phyloP scores from a whole-genome alignment of 345 rosid genomes.

The Murraya paniculata region DNA sequence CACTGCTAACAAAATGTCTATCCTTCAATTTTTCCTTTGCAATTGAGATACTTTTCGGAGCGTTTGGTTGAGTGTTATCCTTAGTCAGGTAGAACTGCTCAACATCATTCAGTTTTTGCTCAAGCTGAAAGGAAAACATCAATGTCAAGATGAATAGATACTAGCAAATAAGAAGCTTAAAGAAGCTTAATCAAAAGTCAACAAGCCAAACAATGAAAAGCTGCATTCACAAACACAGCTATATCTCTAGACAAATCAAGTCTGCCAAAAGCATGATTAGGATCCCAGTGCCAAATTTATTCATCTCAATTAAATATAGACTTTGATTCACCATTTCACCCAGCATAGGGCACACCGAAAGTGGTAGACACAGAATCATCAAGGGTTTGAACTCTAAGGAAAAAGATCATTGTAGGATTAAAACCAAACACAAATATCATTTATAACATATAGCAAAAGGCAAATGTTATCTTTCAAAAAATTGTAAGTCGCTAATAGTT shows the following conservation, averaged over 20 bases:
- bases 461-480: not conserved
- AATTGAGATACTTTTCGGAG: conserved; percentile 33
- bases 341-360: not conserved
- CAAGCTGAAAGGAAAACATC: conserved; percentile 44
- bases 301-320: not conserved
- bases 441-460: not conserved
- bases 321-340: not conserved
- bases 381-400: not conserved
- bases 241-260: not conserved
- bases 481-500: not conserved
- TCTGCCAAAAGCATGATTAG: not conserved
- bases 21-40: conserved; percentile 56
- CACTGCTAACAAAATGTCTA: conserved; percentile 42
- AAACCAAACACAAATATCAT: not conserved
- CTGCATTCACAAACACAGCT: not conserved
- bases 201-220: not conserved
- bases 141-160: not conserved
- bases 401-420: not conserved
- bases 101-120: conserved; percentile 52
- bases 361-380: not conserved
- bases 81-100: conserved; percentile 49
- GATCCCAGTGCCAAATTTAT: not conserved
- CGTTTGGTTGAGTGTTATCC: conserved; percentile 39
- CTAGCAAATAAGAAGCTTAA: not conserved
- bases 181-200: not conserved